Evolutionary conservation across 176 grass and related monocot species (phyloP), one percentile per base, ranked within the genome.

Genomic region (Aechmea fasciata): DNA sequence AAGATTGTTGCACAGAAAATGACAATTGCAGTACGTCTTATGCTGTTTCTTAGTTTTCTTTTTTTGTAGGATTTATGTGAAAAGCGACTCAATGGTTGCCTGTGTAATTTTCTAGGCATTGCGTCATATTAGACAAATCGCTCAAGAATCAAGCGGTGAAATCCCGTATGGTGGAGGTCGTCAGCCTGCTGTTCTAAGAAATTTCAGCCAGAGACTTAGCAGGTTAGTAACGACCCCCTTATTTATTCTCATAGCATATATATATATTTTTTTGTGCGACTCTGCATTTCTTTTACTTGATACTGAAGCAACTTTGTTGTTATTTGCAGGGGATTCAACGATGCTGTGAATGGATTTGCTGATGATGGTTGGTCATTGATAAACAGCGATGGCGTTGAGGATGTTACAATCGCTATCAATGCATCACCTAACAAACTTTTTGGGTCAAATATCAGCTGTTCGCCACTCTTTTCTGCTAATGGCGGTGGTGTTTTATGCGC

Each of bases 301-400:
- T 18, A 15, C 7, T 61, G 7, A 61, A 20, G 17, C 55, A 18
- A n/a, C 55, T 71, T 59, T 64, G 62, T 51, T 81, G 10, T n/a
- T 54, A 71, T 78, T 68, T 83, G 76, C 70, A 99, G 95, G 72
- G 95, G 95, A 22, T 99, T 99, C 79, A 99, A 99, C 41, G 90
- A 99, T 94, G 90, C 95, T 66, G 82, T 99, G 33, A 94, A 84
- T 19, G 95, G 95, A 63, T 99, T 99, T 67, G 50, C 77, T 63
- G 95, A 90, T 80, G 95, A 99, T 82, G 95, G 95, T 8, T 99
- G 95, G 95, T 90, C 89, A 41, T 57, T 93, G 57, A 63, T 99
- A 80, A 71, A 52, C 51, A 90, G 72, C 57, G 95, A 99, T 51
- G 95, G 95, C 1, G 55, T 79, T 68, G 90, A 99, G 61, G 95